These are phyloP conservation scores for Circinella umbellata DNA, from an alignment of 371 early-diverging fungal species.

Conservation along the genomic window DNA sequence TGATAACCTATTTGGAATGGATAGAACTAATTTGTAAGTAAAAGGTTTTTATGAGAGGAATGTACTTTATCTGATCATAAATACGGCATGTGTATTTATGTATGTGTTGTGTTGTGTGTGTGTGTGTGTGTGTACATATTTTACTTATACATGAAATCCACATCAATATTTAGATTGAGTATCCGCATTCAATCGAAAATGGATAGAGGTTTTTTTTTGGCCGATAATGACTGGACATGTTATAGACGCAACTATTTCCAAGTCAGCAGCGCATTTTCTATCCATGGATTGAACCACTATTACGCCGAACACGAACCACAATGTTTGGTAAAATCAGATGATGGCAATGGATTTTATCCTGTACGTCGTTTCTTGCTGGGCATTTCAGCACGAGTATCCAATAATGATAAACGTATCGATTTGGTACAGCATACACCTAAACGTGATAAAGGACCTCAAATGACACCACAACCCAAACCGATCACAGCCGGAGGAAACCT, in stretches of 20 bases:
- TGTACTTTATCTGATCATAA: neutral
- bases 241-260: conserved; percentile 91
- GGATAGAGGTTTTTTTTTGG: conserved; percentile 78
- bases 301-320: conserved; percentile 46
- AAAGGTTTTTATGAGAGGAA: neutral
- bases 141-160: too few species aligned
- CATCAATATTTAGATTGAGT: conserved; percentile 1
- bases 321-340: conserved; percentile 48
- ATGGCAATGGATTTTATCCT: conserved; percentile 25
- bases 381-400: conserved; percentile 61
- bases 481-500: conserved; percentile 55
- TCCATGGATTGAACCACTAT: conserved; percentile 47
- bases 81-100: too few species aligned
- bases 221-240: conserved; percentile 84
- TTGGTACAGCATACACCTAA: conserved; percentile 87
- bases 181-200: conserved; percentile 55
- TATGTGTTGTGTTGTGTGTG: too few species aligned
- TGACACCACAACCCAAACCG: conserved; percentile 58
- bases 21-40: conserved; percentile 51
- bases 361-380: conserved; percentile 62
- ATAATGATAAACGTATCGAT: conserved; percentile 67
- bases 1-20: conserved; percentile 55
- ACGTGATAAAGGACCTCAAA: conserved; percentile 86
- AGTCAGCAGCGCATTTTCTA: conserved; percentile 68
- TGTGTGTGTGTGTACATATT: too few species aligned